Evolutionary conservation across 1,284 basidiomycete genomes (phyloP).

Genomic region (Heliocybe sulcata): DNA sequence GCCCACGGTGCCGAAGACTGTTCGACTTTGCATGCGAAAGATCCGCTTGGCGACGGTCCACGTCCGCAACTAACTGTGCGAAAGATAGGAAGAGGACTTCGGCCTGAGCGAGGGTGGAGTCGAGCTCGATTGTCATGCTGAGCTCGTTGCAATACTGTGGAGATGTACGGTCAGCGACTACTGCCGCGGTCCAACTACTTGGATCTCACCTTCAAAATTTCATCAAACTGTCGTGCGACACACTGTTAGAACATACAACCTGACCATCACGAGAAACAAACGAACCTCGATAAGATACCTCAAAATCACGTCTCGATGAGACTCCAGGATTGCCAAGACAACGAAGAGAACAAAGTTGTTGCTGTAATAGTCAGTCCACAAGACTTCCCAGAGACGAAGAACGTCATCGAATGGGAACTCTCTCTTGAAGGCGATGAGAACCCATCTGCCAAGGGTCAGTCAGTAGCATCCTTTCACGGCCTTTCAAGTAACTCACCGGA

Average conservation of each 20-base stretch:
- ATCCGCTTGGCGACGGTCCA: conserved; percentile 70
- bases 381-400: conserved; percentile 87
- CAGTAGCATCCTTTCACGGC: conserved; percentile 3
- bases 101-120: conserved; percentile 86
- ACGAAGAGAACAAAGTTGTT: conserved; percentile 89
- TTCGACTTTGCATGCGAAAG: conserved; percentile 9
- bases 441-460: conserved; percentile 44
- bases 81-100: conserved; percentile 90
- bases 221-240: conserved; percentile 54
- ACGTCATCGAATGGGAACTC: conserved; percentile 92
- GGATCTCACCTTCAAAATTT: conserved; percentile 71
- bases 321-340: conserved; percentile 89
- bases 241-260: conserved; percentile 1
- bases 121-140: conserved; percentile 90
- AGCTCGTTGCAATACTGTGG: conserved; percentile 85
- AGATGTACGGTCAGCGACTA: conserved; percentile 6
- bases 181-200: neutral
- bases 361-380: conserved; percentile 94
- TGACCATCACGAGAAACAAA: conserved; percentile 9
- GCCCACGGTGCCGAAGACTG: neutral
- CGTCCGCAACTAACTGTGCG: conserved; percentile 80
- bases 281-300: conserved; percentile 86
- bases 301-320: conserved; percentile 89
- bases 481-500: conserved; percentile 54
- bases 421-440: conserved; percentile 89